These are phyloP conservation scores for Torulaspora franciscae DNA, from an alignment of 805 yeast genomes.

Conservation along the genomic window DNA sequence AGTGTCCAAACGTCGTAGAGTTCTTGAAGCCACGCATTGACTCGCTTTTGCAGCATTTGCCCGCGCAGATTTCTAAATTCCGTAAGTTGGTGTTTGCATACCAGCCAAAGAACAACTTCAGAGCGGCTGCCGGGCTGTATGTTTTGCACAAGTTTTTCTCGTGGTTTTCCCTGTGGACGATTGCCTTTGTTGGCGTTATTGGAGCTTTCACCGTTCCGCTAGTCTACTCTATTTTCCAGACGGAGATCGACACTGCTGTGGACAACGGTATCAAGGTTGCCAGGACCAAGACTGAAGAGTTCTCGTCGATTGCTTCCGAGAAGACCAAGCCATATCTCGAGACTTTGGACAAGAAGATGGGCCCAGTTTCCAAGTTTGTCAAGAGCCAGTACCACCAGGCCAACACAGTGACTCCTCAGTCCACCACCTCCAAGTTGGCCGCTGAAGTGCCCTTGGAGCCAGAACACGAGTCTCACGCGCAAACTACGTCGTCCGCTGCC, in stretches of 20 bases:
- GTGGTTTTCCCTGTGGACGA: slow-evolving; percentile 65
- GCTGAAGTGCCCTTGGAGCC: slow-evolving; percentile 28
- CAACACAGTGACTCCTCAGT: slow-evolving; percentile 54
- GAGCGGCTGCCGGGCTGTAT: slow-evolving; percentile 64
- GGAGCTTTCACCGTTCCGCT: slow-evolving; percentile 71
- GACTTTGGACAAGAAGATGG: slow-evolving; percentile 52
- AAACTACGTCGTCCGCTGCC: slow-evolving; percentile 29
- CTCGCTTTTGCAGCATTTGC: slow-evolving; percentile 36
- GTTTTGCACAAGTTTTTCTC: slow-evolving; percentile 67
- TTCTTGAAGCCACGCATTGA: slow-evolving; percentile 33
- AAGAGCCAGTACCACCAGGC: slow-evolving; percentile 38
- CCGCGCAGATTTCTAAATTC: slow-evolving; percentile 47
- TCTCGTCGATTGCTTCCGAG: slow-evolving; percentile 46
- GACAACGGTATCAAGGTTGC: slow-evolving; percentile 44
- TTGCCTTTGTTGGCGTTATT: slow-evolving; percentile 54
- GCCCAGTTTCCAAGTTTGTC: slow-evolving; percentile 61
- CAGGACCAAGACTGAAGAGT: slow-evolving; percentile 46
- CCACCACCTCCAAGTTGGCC: slow-evolving; percentile 27
- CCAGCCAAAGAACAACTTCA: slow-evolving; percentile 66
- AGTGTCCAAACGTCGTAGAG: slow-evolving; percentile 35
- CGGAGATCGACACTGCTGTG: slow-evolving; percentile 66
- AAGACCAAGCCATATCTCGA: slow-evolving; percentile 58
- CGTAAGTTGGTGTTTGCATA: slow-evolving; percentile 61
- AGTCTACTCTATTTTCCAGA: slow-evolving; percentile 66
- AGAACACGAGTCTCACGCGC: slow-evolving; percentile 8